Conservation (phyloP, 1,284 basidiomycete genomes). For the Phellinidium pouzarii region DNA sequence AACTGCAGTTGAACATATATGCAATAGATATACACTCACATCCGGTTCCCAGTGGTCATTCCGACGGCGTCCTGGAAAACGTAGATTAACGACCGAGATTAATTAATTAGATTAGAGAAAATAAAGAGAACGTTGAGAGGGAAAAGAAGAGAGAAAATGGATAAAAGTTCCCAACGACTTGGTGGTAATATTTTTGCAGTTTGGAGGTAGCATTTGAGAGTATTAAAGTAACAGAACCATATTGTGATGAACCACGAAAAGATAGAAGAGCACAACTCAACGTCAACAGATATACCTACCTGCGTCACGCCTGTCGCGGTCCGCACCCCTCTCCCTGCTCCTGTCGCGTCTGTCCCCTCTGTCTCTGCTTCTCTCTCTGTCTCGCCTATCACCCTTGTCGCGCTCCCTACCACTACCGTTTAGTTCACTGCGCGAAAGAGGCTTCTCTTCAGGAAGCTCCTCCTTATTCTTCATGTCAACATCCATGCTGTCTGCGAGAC, state of each 20-base stretch:
- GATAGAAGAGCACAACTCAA: background rate
- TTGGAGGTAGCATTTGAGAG: too few relatives aligned
- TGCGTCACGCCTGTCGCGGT: constrained; percentile 44
- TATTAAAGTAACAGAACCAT: background rate
- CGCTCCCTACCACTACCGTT: constrained; percentile 28
- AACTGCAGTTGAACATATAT: too few relatives aligned
- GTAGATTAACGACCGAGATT: background rate
- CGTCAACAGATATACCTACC: constrained; percentile 36
- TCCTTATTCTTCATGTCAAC: constrained; percentile 74
- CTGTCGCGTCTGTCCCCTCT: constrained; percentile 31
- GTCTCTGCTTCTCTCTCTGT: constrained; percentile 41
- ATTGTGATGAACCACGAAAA: constrained; percentile 6
- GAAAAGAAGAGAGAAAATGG: too few relatives aligned
- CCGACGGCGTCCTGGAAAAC: constrained; percentile 33
- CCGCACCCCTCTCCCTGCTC: constrained; percentile 35
- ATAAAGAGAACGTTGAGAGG: too few relatives aligned
- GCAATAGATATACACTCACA: constrained; percentile 33
- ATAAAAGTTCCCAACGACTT: too few relatives aligned
- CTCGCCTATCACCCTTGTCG: constrained; percentile 31
- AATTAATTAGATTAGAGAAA: too few relatives aligned
- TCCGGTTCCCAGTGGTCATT: constrained; percentile 76
- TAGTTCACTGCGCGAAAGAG: constrained; percentile 19
- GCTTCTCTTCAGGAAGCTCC: constrained; percentile 49
- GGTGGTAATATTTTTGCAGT: too few relatives aligned
- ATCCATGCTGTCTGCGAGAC: constrained; percentile 44